Evolutionary conservation across 352 stramenopile species (phyloP).

Genomic region (Pythium monospermum): DNA sequence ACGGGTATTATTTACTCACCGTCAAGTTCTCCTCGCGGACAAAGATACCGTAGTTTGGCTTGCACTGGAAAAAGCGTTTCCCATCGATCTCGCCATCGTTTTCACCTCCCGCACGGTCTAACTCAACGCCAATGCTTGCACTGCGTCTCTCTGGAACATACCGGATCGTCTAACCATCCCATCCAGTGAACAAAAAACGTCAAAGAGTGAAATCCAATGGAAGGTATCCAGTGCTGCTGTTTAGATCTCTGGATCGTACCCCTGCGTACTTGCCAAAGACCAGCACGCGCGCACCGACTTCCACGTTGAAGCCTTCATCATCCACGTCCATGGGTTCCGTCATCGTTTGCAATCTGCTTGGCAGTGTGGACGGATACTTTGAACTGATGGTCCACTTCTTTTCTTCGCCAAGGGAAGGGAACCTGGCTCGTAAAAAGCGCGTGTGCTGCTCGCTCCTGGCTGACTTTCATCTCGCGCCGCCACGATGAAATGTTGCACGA

Average conservation of each 20-base stretch:
- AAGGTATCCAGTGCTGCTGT: conserved; percentile 3
- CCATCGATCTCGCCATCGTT: conserved; percentile 73
- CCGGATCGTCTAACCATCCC: conserved; percentile 46
- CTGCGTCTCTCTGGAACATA: conserved; percentile 54
- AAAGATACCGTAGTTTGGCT: conserved; percentile 77
- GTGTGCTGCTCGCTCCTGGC: too few species aligned
- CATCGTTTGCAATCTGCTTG: conserved; percentile 16
- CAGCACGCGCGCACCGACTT: conserved; percentile 47
- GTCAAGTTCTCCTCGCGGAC: conserved; percentile 74
- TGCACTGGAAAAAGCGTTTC: conserved; percentile 77
- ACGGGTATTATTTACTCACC: conserved; percentile 22
- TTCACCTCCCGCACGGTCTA: conserved; percentile 73
- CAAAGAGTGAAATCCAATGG: not conserved
- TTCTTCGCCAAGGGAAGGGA: not conserved
- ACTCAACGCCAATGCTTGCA: conserved; percentile 77
- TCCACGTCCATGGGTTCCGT: conserved; percentile 29
- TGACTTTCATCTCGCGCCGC: not conserved
- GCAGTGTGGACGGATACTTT: not conserved
- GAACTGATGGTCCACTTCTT: not conserved
- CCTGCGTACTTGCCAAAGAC: conserved; percentile 78
- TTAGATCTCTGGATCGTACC: conserved; percentile 28
- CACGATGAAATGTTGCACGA: conserved; percentile 19
- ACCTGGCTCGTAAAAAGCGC: not conserved
- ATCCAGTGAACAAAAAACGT: not conserved
- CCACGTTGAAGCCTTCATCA: conserved; percentile 26